Percentiles rank a stretch among this genome's conserved stretches.
Evolutionary conservation across 352 stramenopile genomes (phyloP).

Genomic region (Porosira glacialis): DNA sequence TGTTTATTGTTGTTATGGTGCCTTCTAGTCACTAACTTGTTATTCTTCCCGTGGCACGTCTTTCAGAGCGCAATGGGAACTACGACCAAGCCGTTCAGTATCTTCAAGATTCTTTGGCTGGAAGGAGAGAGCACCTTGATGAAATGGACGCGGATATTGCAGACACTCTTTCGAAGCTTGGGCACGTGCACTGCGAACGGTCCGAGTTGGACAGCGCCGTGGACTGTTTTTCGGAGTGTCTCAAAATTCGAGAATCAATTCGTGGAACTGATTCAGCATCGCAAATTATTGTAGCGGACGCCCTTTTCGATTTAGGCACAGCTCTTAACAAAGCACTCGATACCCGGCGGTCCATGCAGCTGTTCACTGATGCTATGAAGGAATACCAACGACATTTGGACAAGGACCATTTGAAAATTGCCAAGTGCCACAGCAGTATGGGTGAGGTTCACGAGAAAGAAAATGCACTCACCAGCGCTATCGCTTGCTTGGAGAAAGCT

Average conservation of each 20-base stretch:
- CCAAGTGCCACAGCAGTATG: slow-evolving; percentile 56
- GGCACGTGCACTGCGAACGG: slow-evolving; percentile 53
- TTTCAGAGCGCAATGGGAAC: slow-evolving; percentile 42
- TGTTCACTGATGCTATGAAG: slow-evolving; percentile 64
- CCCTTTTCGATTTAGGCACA: slow-evolving; percentile 56
- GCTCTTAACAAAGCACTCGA: slow-evolving; percentile 50
- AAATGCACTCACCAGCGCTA: slow-evolving; percentile 51
- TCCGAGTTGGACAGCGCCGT: slow-evolving; percentile 45
- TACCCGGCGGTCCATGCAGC: slow-evolving; percentile 52
- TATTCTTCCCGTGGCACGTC: too few relatives aligned
- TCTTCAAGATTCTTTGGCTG: slow-evolving; percentile 50
- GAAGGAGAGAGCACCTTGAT: slow-evolving; percentile 38
- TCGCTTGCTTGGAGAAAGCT: slow-evolving; percentile 45
- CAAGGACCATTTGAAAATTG: slow-evolving; percentile 60
- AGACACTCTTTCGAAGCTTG: slow-evolving; percentile 45
- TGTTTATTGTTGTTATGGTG: slow-evolving; percentile 6
- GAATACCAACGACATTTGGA: slow-evolving; percentile 58
- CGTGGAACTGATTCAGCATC: slow-evolving; percentile 30
- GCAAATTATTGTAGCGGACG: slow-evolving; percentile 54
- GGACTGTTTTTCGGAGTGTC: slow-evolving; percentile 51
- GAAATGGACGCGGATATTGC: slow-evolving; percentile 49
- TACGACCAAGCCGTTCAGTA: slow-evolving; percentile 43
- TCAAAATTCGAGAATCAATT: slow-evolving; percentile 51
- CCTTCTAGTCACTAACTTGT: slow-evolving; percentile 3
- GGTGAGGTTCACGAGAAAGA: slow-evolving; percentile 59